Evolutionary conservation across 2,329 filamentous ascomycete species (phyloP).

Genomic region (Colletotrichum tanaceti): DNA sequence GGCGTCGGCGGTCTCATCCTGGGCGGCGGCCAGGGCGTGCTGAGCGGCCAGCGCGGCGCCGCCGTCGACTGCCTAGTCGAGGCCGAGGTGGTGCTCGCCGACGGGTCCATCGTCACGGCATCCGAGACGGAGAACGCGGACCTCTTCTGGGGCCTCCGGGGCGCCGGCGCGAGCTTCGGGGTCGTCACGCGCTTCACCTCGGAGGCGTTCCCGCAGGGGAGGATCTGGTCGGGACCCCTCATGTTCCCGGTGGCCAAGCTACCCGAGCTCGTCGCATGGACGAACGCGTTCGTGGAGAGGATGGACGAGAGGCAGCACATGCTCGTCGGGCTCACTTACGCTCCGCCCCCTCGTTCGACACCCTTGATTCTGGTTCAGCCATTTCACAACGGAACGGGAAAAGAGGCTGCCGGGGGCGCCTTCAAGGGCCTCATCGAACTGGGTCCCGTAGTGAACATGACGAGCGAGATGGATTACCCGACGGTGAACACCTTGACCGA

Average conservation of each 20-base stretch:
- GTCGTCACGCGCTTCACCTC: conserved; percentile 55
- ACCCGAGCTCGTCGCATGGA: conserved; percentile 44
- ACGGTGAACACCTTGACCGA: conserved; percentile 54
- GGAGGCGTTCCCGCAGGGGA: conserved; percentile 47
- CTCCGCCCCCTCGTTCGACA: conserved; percentile 46
- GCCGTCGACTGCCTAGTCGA: conserved; percentile 56
- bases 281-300: conserved; percentile 47
- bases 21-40: conserved; percentile 68
- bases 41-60: conserved; percentile 66
- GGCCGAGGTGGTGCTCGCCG: conserved; percentile 54
- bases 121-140: conserved; percentile 57
- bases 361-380: conserved; percentile 46
- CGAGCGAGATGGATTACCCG: conserved; percentile 55
- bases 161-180: conserved; percentile 57
- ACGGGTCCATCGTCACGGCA: conserved; percentile 51
- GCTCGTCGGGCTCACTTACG: conserved; percentile 35
- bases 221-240: conserved; percentile 48
- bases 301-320: conserved; percentile 43
- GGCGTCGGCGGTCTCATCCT: conserved; percentile 70
- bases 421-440: conserved; percentile 48
- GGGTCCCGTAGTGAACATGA: conserved; percentile 51
- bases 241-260: conserved; percentile 46
- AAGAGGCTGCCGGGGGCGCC: conserved; percentile 48
- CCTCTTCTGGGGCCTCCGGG: conserved; percentile 56
- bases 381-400: conserved; percentile 52